Evolutionary conservation across 2,329 filamentous ascomycete species (phyloP).

Genomic region (Epichloe sp.): DNA sequence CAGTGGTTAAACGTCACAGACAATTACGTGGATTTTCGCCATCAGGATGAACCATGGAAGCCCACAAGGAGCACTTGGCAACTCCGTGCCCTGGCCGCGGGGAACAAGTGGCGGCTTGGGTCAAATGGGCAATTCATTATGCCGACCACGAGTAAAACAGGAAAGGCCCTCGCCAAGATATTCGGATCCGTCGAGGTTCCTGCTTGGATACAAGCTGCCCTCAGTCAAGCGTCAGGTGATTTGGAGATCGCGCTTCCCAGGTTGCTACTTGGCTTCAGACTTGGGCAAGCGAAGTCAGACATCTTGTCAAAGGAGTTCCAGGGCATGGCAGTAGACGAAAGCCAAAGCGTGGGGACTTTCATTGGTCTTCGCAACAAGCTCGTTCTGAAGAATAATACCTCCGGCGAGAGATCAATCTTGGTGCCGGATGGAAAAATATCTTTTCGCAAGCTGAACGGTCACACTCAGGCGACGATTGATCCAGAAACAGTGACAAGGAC

Average conservation of each 20-base stretch:
- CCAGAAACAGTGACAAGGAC: constrained; percentile 8
- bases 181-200: background rate
- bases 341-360: constrained; percentile 27
- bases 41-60: constrained; percentile 14
- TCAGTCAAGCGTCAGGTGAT: background rate
- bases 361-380: constrained; percentile 34
- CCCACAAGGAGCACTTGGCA: background rate
- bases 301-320: constrained; percentile 34
- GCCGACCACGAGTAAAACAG: constrained; percentile 6
- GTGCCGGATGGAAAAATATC: constrained; percentile 21
- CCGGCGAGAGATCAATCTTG: constrained; percentile 20
- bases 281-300: constrained; percentile 13
- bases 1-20: constrained; percentile 32
- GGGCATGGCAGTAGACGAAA: constrained; percentile 32
- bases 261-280: constrained; percentile 32
- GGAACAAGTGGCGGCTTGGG: background rate
- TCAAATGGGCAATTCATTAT: constrained; percentile 7
- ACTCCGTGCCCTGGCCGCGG: background rate
- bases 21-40: constrained; percentile 20
- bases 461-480: constrained; percentile 25
- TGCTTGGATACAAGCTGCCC: background rate
- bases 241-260: constrained; percentile 31
- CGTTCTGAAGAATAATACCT: constrained; percentile 20
- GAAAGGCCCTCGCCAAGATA: background rate
- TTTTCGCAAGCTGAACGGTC: constrained; percentile 2